Evolutionary conservation across 768 basidiomycete species (phyloP).

Genomic region (Rhodotorula toruloides): DNA sequence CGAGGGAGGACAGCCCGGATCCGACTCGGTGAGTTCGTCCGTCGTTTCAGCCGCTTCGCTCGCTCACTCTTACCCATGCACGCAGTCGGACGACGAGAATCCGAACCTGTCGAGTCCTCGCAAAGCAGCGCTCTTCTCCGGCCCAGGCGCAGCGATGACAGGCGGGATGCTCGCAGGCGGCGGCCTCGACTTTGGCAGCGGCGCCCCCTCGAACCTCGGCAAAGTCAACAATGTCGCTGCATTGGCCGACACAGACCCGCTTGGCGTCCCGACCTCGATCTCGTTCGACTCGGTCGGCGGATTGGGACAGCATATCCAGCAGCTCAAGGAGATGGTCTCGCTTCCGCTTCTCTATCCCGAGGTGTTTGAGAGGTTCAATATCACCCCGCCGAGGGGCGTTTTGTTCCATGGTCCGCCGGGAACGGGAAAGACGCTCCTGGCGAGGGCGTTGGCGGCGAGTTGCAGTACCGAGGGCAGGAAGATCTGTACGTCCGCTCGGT

Average conservation of each 20-base stretch:
- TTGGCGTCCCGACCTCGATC: slow-evolving; percentile 86
- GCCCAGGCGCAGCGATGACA: slow-evolving; percentile 26
- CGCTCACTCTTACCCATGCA: background rate
- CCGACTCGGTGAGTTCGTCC: slow-evolving; percentile 31
- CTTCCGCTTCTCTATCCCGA: slow-evolving; percentile 93
- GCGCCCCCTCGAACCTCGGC: slow-evolving; percentile 40
- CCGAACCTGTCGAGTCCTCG: slow-evolving; percentile 25
- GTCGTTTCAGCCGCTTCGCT: slow-evolving; percentile 2
- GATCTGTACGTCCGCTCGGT: slow-evolving; percentile 63
- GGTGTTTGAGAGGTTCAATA: slow-evolving; percentile 84
- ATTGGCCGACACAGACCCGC: slow-evolving; percentile 87
- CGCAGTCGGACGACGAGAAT: slow-evolving; percentile 38
- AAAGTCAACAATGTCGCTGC: slow-evolving; percentile 36
- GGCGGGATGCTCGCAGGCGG: slow-evolving; percentile 39
- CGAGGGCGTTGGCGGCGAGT: slow-evolving; percentile 87
- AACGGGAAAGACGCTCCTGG: slow-evolving; percentile 93
- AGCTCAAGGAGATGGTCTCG: slow-evolving; percentile 96
- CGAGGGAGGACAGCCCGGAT: slow-evolving; percentile 23
- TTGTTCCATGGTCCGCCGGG: slow-evolving; percentile 97
- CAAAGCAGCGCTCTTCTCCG: slow-evolving; percentile 32
- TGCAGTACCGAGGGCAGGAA: slow-evolving; percentile 78
- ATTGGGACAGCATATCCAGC: slow-evolving; percentile 90
- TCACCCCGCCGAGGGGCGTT: slow-evolving; percentile 93
- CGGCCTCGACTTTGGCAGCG: slow-evolving; percentile 31
- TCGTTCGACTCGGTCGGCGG: slow-evolving; percentile 97